These are phyloP conservation scores for Coleophoma crateriformis DNA, from an alignment of 2,329 filamentous ascomycete genomes.

Conservation along the genomic window DNA sequence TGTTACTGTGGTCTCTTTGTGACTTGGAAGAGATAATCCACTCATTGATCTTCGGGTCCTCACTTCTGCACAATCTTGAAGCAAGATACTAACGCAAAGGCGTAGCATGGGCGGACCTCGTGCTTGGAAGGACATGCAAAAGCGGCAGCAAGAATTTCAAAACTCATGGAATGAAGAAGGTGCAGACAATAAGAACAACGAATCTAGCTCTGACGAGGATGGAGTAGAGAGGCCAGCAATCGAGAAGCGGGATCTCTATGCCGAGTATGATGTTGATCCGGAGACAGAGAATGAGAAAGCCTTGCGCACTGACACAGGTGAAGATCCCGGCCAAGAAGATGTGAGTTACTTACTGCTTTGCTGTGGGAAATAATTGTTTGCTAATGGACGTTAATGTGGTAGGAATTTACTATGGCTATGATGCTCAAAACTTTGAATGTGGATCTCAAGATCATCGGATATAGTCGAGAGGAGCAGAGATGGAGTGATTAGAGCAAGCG, in stretches of 20 bases:
- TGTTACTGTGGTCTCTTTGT: conserved; percentile 1
- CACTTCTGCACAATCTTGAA: too few relatives aligned
- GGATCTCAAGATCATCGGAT: conserved; percentile 57
- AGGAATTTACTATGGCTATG: conserved; percentile 65
- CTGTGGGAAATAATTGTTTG: neutral
- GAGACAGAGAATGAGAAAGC: conserved; percentile 29
- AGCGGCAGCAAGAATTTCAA: conserved; percentile 34
- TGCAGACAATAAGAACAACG: conserved; percentile 24
- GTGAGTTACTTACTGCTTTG: conserved; percentile 31
- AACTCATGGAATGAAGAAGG: conserved; percentile 31
- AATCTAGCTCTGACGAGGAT: conserved; percentile 22
- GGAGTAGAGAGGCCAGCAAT: conserved; percentile 32
- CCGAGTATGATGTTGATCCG: conserved; percentile 24
- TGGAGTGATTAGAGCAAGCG: conserved; percentile 45
- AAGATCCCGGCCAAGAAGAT: conserved; percentile 32
- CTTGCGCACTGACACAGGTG: conserved; percentile 25
- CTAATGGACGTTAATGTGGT: conserved; percentile 2
- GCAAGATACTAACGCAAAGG: too few relatives aligned
- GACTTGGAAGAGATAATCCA: neutral
- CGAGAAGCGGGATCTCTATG: conserved; percentile 26
- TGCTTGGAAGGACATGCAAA: conserved; percentile 47
- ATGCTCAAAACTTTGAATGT: conserved; percentile 64
- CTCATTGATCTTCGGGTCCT: neutral
- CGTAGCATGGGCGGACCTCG: conserved; percentile 52
- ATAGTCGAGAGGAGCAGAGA: conserved; percentile 47